A percentile compares a stretch with the other conserved stretches of the same genome.
Conservation (phyloP, 2,329 filamentous ascomycete genomes). For the Macrophomina pseudophaseolina region DNA sequence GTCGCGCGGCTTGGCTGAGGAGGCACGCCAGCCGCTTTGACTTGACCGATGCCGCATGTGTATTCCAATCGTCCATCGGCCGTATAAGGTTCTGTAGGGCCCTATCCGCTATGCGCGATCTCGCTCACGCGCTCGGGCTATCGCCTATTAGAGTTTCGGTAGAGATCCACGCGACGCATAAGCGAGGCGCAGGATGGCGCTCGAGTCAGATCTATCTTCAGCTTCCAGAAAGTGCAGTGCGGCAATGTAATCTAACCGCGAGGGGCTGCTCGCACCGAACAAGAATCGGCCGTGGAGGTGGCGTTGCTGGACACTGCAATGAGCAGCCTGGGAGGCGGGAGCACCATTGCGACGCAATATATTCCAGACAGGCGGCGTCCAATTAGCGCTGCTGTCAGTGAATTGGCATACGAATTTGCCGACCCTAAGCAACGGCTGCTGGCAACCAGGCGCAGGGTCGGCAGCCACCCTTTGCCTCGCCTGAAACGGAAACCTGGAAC, state of each 20-base stretch:
- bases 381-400: not conserved
- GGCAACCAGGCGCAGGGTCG: not conserved
- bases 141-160: conserved; percentile 5
- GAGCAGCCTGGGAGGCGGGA: not conserved
- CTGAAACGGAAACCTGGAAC: not conserved
- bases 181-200: not conserved
- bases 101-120: not conserved
- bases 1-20: not conserved
- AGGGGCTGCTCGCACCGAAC: conserved; percentile 14
- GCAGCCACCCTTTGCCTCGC: too few relatives aligned
- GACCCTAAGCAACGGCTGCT: not conserved
- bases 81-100: not conserved
- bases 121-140: not conserved
- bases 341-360: not conserved
- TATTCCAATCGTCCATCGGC: not conserved
- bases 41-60: not conserved
- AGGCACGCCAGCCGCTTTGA: too few relatives aligned
- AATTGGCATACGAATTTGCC: not conserved
- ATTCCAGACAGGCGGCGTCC: not conserved
- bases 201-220: not conserved
- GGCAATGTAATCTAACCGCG: not conserved
- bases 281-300: not conserved
- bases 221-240: not conserved
- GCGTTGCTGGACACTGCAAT: not conserved
- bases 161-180: not conserved